Conservation (phyloP, 495 filamentous ascomycete species). For the Clavariopsis aquatica region DNA sequence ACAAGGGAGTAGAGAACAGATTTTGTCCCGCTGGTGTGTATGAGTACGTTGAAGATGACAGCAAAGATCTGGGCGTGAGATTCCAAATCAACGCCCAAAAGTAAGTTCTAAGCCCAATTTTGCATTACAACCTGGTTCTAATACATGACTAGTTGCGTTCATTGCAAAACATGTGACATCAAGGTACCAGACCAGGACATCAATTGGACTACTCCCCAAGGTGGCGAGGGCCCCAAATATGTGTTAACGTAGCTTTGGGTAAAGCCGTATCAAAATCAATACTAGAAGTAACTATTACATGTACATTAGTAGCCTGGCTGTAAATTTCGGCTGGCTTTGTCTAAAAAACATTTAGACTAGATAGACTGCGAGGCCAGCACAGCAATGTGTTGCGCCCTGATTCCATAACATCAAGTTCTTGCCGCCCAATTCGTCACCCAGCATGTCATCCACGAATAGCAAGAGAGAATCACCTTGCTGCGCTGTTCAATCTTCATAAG, state of each 20-base stretch:
- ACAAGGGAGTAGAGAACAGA: constrained; percentile 92
- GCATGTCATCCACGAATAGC: constrained; percentile 1
- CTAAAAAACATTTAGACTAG: not conserved
- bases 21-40: constrained; percentile 99
- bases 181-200: constrained; percentile 96
- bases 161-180: constrained; percentile 99
- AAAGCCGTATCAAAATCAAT: not conserved
- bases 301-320: not conserved
- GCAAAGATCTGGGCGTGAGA: constrained; percentile 76
- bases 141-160: constrained; percentile 72
- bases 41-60: constrained; percentile 92
- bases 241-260: constrained; percentile 69
- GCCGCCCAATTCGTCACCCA: not conserved
- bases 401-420: not conserved
- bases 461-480: not conserved
- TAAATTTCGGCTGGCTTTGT: not conserved
- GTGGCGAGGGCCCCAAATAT: constrained; percentile 96
- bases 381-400: not conserved
- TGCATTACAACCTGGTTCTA: constrained; percentile 31
- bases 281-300: not conserved
- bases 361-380: constrained; percentile 4
- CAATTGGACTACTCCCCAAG: constrained; percentile 93
- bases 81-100: constrained; percentile 99
- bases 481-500: not conserved
- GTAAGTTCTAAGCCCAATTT: constrained; percentile 56